These are phyloP conservation scores for Paracamarosporium sp. DNA, from an alignment of 2,329 filamentous ascomycete species.

Conservation along the genomic window DNA sequence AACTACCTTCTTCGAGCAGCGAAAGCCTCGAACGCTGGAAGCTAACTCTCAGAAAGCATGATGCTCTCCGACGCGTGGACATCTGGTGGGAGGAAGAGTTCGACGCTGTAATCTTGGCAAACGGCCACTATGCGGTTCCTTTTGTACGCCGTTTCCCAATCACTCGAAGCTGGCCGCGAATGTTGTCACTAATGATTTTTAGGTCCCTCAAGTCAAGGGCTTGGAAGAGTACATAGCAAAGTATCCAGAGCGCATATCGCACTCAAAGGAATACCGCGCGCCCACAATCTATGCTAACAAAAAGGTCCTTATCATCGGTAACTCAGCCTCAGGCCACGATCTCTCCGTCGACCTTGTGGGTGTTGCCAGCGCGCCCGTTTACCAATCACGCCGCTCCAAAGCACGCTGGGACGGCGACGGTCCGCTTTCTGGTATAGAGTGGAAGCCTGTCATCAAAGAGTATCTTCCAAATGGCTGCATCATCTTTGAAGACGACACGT, in stretches of 20 bases:
- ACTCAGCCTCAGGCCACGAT: slow-evolving; percentile 42
- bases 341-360: slow-evolving; percentile 36
- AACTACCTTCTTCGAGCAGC: slow-evolving; percentile 22
- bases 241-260: slow-evolving; percentile 51
- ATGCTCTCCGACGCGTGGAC: slow-evolving; percentile 53
- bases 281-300: slow-evolving; percentile 17
- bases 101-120: slow-evolving; percentile 45
- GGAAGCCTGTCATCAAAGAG: slow-evolving; percentile 61
- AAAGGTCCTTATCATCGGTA: slow-evolving; percentile 35
- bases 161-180: not conserved
- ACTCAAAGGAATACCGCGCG: slow-evolving; percentile 51
- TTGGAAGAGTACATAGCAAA: slow-evolving; percentile 63
- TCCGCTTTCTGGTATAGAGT: slow-evolving; percentile 57
- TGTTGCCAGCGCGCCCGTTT: slow-evolving; percentile 51
- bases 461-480: slow-evolving; percentile 36
- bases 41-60: slow-evolving; percentile 57
- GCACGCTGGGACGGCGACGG: slow-evolving; percentile 59
- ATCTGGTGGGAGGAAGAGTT: slow-evolving; percentile 63
- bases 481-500: slow-evolving; percentile 32
- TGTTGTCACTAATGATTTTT: not conserved
- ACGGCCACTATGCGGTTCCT: slow-evolving; percentile 42
- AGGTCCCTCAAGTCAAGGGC: slow-evolving; percentile 57
- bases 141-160: slow-evolving; percentile 42
- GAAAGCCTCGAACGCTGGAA: slow-evolving; percentile 49
- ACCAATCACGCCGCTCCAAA: slow-evolving; percentile 59